These are phyloP conservation scores for Tulasnella sp. DNA, from an alignment of 768 basidiomycete species.

Conservation along the genomic window DNA sequence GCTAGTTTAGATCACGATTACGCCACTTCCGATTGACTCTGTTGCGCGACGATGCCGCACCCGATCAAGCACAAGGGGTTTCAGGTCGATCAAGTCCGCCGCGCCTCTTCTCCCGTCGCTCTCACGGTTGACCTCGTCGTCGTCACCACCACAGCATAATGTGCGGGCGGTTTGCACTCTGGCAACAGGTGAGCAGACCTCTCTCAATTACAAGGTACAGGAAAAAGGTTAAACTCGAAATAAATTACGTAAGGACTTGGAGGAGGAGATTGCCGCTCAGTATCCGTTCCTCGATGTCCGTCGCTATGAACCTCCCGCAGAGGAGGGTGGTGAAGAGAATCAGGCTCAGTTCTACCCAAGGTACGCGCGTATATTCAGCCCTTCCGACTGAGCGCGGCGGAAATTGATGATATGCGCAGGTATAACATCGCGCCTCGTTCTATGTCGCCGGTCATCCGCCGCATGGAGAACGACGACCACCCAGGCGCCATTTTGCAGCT, in stretches of 20 bases:
- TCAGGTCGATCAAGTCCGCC: no score
- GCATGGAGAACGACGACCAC: slow-evolving; percentile 46
- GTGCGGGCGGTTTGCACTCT: slow-evolving; percentile 27
- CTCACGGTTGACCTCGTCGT: background rate
- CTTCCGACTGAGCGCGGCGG: background rate
- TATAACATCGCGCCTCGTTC: slow-evolving; percentile 87
- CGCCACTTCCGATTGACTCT: no score
- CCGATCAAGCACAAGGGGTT: no score
- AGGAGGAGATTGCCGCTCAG: slow-evolving; percentile 24
- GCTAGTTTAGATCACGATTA: no score
- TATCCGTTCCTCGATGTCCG: slow-evolving; percentile 28
- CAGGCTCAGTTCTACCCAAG: slow-evolving; percentile 58
- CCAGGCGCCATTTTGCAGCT: slow-evolving; percentile 42
- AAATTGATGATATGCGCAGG: slow-evolving; percentile 41
- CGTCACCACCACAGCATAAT: slow-evolving; percentile 21
- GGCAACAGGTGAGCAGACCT: slow-evolving; percentile 19
- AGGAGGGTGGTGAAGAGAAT: slow-evolving; percentile 62
- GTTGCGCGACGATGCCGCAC: no score
- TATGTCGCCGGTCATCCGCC: slow-evolving; percentile 71
- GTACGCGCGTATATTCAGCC: slow-evolving; percentile 27
- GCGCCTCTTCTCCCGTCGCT: background rate
- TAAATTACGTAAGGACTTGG: background rate
- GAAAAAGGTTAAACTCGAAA: background rate
- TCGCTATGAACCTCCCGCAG: slow-evolving; percentile 32
- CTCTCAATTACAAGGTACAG: background rate